Conservation (phyloP, 495 filamentous ascomycete genomes). For the Bathelium albidoporum region DNA sequence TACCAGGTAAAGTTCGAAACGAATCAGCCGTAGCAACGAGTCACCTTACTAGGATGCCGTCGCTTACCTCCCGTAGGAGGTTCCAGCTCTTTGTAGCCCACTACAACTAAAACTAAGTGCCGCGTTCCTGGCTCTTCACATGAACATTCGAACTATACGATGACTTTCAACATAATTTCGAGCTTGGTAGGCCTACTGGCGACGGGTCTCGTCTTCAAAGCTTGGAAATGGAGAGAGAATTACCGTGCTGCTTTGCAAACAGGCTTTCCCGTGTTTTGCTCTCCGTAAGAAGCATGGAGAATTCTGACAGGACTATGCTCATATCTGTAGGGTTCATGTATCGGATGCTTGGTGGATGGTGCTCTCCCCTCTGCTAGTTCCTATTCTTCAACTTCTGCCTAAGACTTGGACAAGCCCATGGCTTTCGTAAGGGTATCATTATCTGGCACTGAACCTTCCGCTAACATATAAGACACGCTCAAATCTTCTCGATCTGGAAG, state of each 20-base stretch:
- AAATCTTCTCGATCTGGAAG: slow-evolving; percentile 5
- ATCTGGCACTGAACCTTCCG: not conserved
- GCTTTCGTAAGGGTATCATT: not conserved
- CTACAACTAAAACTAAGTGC: too few species aligned
- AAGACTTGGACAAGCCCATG: not conserved
- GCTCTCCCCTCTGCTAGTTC: slow-evolving; percentile 4
- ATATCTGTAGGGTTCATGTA: not conserved
- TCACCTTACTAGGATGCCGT: too few species aligned
- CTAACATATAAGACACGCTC: not conserved
- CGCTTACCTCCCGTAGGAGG: too few species aligned
- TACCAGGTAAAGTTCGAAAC: too few species aligned
- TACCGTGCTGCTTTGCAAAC: not conserved
- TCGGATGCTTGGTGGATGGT: slow-evolving; percentile 8
- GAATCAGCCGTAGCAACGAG: too few species aligned
- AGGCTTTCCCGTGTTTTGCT: not conserved
- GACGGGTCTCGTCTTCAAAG: not conserved
- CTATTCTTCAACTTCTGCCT: not conserved
- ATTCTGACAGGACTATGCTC: not conserved
- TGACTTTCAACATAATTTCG: too few species aligned
- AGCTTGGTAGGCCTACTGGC: not conserved
- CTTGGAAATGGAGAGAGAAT: not conserved
- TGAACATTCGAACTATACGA: too few species aligned
- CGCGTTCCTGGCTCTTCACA: too few species aligned
- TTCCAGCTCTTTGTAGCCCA: too few species aligned
- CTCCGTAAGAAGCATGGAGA: not conserved